Evolutionary conservation across 176 grass and related monocot species (phyloP), one percentile per base, ranked within the genome.

Genomic region (Eleusine coracana): DNA sequence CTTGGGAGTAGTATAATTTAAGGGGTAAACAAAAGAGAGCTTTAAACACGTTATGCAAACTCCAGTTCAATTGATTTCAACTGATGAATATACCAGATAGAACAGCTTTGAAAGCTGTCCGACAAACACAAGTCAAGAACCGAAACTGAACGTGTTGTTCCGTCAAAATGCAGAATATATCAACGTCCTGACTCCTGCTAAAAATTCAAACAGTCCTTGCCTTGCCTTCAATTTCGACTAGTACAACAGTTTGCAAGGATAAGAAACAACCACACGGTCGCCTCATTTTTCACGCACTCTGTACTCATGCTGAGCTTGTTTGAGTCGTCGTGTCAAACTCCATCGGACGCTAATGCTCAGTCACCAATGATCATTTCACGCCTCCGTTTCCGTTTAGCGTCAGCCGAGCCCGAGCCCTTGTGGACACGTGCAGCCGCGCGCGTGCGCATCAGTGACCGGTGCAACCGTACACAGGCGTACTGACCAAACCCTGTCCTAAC

Each of bases 401-500:
- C 48, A 50, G 16, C 28, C 27, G 25, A 27, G n/a, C 40, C 11
- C 31, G 1, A 2, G 31, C 31, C 31, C 13, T 10, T 34, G 65
- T 48, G 21, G 51, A 61, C 20, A 60, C 49, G 49, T 12, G 36
- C 54, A 69, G 46, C 7, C 20, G 14, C 18, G 16, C 38, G 12
- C 66, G 28, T 27, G 16, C 5, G 18, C 60, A 13, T 7, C 45
- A 74, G 45, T 65, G 36, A 42, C 55, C 66, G 66, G 27, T 71
- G 46, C 74, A 79, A 41, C 29, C 20, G 31, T 20, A 6, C 74
- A 62, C 9, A 27, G 2, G 52, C 52, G 52, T 56, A 56, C 7
- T 14, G 46, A 83, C 45, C 73, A 16, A 70, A 72, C 56, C n/a
- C 80, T 15, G 10, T 75, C 40, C n/a, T 17, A 70, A 42, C 52